Evolutionary conservation across 768 basidiomycete genomes (phyloP), one percentile per base, ranked within the genome.

Genomic region (Pholiota molesta): DNA sequence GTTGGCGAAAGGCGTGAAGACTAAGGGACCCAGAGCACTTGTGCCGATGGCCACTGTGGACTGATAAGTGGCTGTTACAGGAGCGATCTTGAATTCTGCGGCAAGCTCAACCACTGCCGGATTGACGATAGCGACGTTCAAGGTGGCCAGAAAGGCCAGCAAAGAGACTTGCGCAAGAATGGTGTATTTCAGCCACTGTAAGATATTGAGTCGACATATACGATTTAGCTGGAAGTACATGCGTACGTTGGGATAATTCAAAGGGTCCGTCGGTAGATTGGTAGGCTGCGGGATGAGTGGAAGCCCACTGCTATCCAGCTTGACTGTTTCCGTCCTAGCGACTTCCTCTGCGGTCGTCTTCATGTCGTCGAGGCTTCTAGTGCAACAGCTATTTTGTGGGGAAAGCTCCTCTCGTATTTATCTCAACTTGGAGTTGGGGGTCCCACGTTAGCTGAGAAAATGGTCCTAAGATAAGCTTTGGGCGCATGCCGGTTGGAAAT

Each of bases 281-380:
- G 78, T 73, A 16, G 79, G 79, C 51, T 82, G 80, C 31, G 81
- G 79, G 45, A 78, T 70, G 52, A 82, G 74, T 14, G 79, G 75
- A 14, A 81, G 73, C 17, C 78, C 78, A 31, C 65, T 65, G 16
- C 66, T 66, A 62, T 78, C 79, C 49, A 77, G 62, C 64, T 76
- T 78, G 45, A 72, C 39, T 8, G 51, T 5, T 26, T 14, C 21
- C 31, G 59, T 26, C 40, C 56, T 29, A 16, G 31, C n/a, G 6
- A 35, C 35, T 28, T 28, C 47, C 21, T 23, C 47, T 49, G 47
- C 23, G 23, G 23, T 26, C 23, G 23, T 26, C 47, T 49, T 26
- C 47, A 49, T 49, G 13, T 23, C 23, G 26, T 26, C 19, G 14
- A 11, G 23, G 47, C 47, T 49, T 14, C 47, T 26, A 49, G 19